Percentiles rank a stretch among this genome's conserved stretches.
These are phyloP conservation scores for Irpex rosettiformis DNA, from an alignment of 1,284 basidiomycete genomes.

Conservation along the genomic window DNA sequence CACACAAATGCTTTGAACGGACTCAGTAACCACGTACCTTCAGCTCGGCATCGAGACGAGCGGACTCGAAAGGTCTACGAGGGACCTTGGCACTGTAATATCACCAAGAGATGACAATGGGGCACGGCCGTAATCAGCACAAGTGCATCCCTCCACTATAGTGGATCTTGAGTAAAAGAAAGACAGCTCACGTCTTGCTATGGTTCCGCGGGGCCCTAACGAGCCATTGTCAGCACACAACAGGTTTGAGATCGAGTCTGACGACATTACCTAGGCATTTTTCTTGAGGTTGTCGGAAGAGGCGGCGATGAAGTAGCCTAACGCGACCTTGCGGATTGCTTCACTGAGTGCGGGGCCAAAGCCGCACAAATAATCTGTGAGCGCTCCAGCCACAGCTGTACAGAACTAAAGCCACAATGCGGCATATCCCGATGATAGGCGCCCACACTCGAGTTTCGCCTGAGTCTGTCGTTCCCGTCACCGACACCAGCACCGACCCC, in stretches of 20 bases:
- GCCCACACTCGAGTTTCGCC: constrained; percentile 8
- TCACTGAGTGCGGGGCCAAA: constrained; percentile 19
- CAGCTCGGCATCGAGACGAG: constrained; percentile 98
- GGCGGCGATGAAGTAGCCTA: constrained; percentile 25
- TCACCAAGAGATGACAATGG: constrained; percentile 46
- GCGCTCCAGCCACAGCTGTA: constrained; percentile 40
- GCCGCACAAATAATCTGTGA: constrained; percentile 23
- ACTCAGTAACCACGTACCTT: constrained; percentile 58
- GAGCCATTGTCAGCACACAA: constrained; percentile 33
- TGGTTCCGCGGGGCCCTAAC: constrained; percentile 84
- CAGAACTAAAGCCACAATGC: constrained; percentile 25
- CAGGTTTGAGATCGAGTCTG: constrained; percentile 13
- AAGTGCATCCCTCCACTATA: constrained; percentile 56
- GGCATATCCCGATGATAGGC: constrained; percentile 6
- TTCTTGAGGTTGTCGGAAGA: constrained; percentile 49
- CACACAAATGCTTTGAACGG: not conserved
- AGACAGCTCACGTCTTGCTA: constrained; percentile 79
- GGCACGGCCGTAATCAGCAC: constrained; percentile 61
- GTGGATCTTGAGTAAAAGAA: constrained; percentile 64
- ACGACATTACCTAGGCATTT: constrained; percentile 76
- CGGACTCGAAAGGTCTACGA: constrained; percentile 95
- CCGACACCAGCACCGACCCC: constrained; percentile 42
- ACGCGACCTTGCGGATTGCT: constrained; percentile 25
- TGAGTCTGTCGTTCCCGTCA: constrained; percentile 21
- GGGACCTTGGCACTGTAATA: constrained; percentile 92